Base-by-base conservation (phyloP, 257 asterid genomes). In the Prunella vulgaris region DNA sequence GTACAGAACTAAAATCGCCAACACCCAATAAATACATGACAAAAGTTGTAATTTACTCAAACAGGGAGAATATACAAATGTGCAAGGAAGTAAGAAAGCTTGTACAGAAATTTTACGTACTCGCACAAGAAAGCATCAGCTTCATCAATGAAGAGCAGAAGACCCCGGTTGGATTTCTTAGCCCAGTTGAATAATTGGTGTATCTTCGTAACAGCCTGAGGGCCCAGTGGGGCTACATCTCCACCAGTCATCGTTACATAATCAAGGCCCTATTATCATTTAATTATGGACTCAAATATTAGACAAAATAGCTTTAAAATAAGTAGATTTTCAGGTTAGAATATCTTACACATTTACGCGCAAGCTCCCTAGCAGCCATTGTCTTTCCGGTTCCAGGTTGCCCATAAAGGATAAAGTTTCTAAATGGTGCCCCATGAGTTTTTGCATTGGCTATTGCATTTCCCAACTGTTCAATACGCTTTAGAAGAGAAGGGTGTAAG, bases 331-430 rank as follows among this genome's bases (percentile, higher is more conserved):
- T 25, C 22, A 30, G 54, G 73, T 59, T 37, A 22, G 3, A 64
- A 62, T 12, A n/a, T 64, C 97, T 77, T 91, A 94, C 99, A 72
- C 96, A 94, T 86, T 85, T 91, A 52, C 76, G 93, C 46, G 99
- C 99, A 77, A 94, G 96, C 88, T 94, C 99, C 78, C 99, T 86
- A 49, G 97, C 99, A 75, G 90, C 99, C 97, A 94, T 87, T 8
- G 99, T 94, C 81, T 94, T 94, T 70, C 99, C 99, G 20, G 99
- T 91, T 74, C 99, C 99, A 25, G 97, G 99, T 63, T 97, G 96
- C 63, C 99, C 99, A 74, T 94, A 87, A 73, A 94, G 88, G 62
- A 94, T 97, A 89, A 94, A 85, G 79, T 94, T 94, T 64, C 99
- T 84, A 51, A 94, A 94, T 32, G 99, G 99, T 44, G 99, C 99